Conservation (phyloP, 2,329 filamentous ascomycete species). For the Neonectria punicea region DNA sequence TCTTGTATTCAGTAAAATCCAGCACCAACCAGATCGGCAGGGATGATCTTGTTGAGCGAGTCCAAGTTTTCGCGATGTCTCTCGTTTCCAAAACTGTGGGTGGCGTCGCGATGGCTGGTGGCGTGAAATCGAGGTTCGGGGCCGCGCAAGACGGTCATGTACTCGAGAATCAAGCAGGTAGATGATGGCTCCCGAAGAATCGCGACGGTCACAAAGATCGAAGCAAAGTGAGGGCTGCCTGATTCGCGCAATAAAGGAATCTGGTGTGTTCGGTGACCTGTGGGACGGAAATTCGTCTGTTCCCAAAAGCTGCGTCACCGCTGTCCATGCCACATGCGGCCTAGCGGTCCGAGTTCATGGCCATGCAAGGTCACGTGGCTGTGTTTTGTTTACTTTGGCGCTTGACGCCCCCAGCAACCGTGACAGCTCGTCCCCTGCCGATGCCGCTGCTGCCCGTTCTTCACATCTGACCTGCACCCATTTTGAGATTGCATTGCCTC, state of each 20-base stretch:
- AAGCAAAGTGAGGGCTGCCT: not conserved
- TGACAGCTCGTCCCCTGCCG: conserved; percentile 32
- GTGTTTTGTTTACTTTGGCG: conserved; percentile 43
- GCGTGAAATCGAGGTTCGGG: not conserved
- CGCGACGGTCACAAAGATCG: not conserved
- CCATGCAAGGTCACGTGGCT: conserved; percentile 35
- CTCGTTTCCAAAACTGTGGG: not conserved
- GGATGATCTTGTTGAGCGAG: not conserved
- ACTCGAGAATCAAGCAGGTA: not conserved
- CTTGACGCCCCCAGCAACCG: conserved; percentile 43
- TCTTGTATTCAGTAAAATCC: not conserved
- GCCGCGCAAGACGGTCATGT: no score
- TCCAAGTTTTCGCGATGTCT: not conserved
- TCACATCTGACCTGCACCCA: conserved; percentile 23
- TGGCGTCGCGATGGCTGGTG: not conserved
- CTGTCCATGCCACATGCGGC: conserved; percentile 24
- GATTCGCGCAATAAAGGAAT: conserved; percentile 10
- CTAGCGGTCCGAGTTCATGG: conserved; percentile 24
- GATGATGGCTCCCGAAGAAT: not conserved
- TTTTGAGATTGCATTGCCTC: conserved; percentile 36
- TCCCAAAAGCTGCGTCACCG: conserved; percentile 23
- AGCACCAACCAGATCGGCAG: not conserved
- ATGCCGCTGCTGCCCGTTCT: conserved; percentile 29
- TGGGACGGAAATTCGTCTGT: conserved; percentile 21
- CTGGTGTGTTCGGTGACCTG: conserved; percentile 12